Conservation (phyloP, 2,329 filamentous ascomycete genomes). For the Aspergillus hortae region DNA sequence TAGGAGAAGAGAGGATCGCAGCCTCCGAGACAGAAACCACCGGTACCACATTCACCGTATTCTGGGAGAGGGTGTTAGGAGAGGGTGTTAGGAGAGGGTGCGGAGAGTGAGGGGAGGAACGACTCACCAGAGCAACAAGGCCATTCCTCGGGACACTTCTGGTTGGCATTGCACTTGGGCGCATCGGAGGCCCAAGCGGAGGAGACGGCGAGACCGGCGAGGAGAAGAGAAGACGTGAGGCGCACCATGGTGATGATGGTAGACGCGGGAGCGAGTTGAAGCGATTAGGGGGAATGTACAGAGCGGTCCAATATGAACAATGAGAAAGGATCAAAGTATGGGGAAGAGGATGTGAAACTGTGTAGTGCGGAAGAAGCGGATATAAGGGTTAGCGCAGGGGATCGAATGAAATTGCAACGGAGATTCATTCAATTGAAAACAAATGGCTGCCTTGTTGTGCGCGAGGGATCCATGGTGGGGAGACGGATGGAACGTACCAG, state of each 20-base stretch:
- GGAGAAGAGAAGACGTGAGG: slow-evolving; percentile 27
- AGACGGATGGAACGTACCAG: slow-evolving; percentile 2
- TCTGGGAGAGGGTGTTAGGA: slow-evolving; percentile 49
- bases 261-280: slow-evolving; percentile 10
- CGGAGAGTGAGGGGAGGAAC: background rate
- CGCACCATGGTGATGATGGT: slow-evolving; percentile 31
- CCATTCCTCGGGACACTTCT: slow-evolving; percentile 66
- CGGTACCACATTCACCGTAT: slow-evolving; percentile 88
- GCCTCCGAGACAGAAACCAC: slow-evolving; percentile 91
- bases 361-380: background rate
- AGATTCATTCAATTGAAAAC: background rate
- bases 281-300: background rate
- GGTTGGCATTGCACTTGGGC: slow-evolving; percentile 38
- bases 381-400: background rate
- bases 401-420: background rate
- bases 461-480: background rate
- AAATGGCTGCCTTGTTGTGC: background rate
- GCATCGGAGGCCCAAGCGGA: slow-evolving; percentile 26
- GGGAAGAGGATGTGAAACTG: slow-evolving; percentile 6
- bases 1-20: slow-evolving; percentile 87
- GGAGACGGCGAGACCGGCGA: slow-evolving; percentile 33
- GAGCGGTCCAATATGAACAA: no score
- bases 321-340: background rate
- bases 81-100: no score
- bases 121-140: slow-evolving; percentile 78